These are phyloP conservation scores for Ogataea henricii DNA, from an alignment of 805 yeast species.

Conservation along the genomic window DNA sequence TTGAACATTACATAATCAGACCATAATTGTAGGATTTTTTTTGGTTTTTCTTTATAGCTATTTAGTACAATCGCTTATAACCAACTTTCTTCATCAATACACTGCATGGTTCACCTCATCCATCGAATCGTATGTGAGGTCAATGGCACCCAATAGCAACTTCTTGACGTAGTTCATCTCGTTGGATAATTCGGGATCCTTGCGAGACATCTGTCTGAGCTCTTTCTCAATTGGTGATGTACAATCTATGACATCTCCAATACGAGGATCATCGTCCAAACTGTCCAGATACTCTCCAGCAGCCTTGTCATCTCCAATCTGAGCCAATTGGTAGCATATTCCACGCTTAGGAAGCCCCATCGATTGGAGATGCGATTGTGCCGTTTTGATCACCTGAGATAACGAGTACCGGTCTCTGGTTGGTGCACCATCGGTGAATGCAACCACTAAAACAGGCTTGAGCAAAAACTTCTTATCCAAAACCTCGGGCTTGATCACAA, in stretches of 20 bases:
- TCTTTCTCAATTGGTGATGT: slow-evolving; percentile 30
- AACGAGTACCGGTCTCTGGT: slow-evolving; percentile 20
- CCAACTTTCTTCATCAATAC: slow-evolving; percentile 5
- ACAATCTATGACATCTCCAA: slow-evolving; percentile 31
- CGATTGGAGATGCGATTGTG: slow-evolving; percentile 17
- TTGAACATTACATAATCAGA: neutral
- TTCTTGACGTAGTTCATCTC: slow-evolving; percentile 30
- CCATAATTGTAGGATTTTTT: too few relatives aligned
- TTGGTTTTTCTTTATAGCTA: neutral
- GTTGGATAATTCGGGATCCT: slow-evolving; percentile 25
- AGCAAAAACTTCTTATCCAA: slow-evolving; percentile 11
- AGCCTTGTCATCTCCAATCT: slow-evolving; percentile 25
- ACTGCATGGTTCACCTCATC: slow-evolving; percentile 24
- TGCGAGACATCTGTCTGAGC: slow-evolving; percentile 23
- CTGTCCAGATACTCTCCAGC: slow-evolving; percentile 27
- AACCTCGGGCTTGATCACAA: slow-evolving; percentile 25
- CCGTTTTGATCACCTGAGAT: slow-evolving; percentile 12
- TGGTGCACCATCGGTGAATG: slow-evolving; percentile 31
- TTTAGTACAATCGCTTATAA: too few relatives aligned
- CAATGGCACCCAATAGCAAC: slow-evolving; percentile 28
- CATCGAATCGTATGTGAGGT: slow-evolving; percentile 28
- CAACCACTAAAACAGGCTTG: slow-evolving; percentile 24
- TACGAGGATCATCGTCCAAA: slow-evolving; percentile 18
- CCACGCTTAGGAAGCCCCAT: slow-evolving; percentile 17
- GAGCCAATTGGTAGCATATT: slow-evolving; percentile 29